Conservation (phyloP, 495 filamentous ascomycete genomes). For the Xylaria scruposa region DNA sequence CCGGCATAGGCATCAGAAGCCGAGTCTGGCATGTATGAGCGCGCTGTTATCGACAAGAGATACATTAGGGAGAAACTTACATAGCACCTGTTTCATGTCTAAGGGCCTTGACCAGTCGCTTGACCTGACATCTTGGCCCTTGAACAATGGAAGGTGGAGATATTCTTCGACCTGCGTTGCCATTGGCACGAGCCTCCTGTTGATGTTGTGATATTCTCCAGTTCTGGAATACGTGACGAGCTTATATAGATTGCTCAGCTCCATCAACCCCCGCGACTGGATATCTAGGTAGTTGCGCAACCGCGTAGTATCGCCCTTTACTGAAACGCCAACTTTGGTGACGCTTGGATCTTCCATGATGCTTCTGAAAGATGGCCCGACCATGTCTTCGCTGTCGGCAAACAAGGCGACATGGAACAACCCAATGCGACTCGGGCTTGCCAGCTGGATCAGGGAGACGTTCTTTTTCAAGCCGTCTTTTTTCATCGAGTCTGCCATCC, state of each 20-base stretch:
- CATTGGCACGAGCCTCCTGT: slow-evolving; percentile 70
- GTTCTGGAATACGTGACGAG: slow-evolving; percentile 66
- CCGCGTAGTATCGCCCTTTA: slow-evolving; percentile 75
- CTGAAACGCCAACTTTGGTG: slow-evolving; percentile 78
- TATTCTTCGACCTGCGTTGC: slow-evolving; percentile 72
- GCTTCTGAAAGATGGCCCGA: slow-evolving; percentile 69
- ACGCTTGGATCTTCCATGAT: slow-evolving; percentile 74
- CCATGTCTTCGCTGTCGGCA: slow-evolving; percentile 61
- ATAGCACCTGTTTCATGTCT: slow-evolving; percentile 70
- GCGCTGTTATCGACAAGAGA: neutral
- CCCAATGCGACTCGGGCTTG: slow-evolving; percentile 77
- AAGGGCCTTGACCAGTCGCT: slow-evolving; percentile 74
- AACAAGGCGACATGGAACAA: slow-evolving; percentile 80
- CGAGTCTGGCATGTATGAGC: slow-evolving; percentile 62
- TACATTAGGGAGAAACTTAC: slow-evolving; percentile 51
- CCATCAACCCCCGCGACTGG: slow-evolving; percentile 69
- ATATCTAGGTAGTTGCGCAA: slow-evolving; percentile 70
- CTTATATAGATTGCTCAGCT: slow-evolving; percentile 81
- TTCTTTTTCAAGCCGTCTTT: slow-evolving; percentile 63
- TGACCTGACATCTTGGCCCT: slow-evolving; percentile 69
- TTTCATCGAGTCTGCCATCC: slow-evolving; percentile 61
- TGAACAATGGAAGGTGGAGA: slow-evolving; percentile 77
- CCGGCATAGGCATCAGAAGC: slow-evolving; percentile 85
- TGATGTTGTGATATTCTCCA: slow-evolving; percentile 60
- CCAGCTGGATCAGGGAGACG: slow-evolving; percentile 80